phyloP scores from a whole-genome alignment of 2,329 filamentous ascomycete species.

The Westerdykella sp. region DNA sequence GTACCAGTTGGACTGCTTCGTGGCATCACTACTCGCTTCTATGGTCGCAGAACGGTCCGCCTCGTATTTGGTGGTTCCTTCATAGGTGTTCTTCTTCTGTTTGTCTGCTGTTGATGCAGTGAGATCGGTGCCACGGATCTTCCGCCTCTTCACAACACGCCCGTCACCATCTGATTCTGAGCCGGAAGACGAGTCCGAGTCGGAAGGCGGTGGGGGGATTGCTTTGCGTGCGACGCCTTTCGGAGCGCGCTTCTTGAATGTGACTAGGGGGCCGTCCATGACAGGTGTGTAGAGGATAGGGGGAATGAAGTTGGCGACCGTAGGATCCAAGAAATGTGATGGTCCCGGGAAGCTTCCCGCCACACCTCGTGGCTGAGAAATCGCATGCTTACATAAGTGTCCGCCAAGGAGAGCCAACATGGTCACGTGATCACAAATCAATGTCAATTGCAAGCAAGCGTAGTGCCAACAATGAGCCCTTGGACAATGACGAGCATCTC shows the following conservation, averaged over 20 bases:
- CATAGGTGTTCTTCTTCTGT: slow-evolving; percentile 39
- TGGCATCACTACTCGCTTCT: slow-evolving; percentile 73
- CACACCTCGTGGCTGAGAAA: too few relatives aligned
- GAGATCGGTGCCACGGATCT: slow-evolving; percentile 60
- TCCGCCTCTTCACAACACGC: slow-evolving; percentile 71
- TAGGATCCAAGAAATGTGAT: too few relatives aligned
- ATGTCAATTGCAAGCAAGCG: too few relatives aligned
- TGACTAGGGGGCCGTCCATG: slow-evolving; percentile 49
- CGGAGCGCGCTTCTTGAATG: slow-evolving; percentile 80
- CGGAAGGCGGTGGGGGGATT: slow-evolving; percentile 59
- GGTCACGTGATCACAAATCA: too few relatives aligned
- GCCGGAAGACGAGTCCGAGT: slow-evolving; percentile 58
- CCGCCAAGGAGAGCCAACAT: too few relatives aligned
- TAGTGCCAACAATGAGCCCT: too few relatives aligned
- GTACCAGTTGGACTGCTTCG: slow-evolving; percentile 83
- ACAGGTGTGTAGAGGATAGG: slow-evolving; percentile 14
- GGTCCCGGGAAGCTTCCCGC: too few relatives aligned
- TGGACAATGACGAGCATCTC: too few relatives aligned
- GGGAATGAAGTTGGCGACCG: too few relatives aligned
- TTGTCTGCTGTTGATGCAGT: slow-evolving; percentile 55
- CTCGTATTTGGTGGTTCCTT: slow-evolving; percentile 49
- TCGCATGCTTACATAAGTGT: too few relatives aligned
- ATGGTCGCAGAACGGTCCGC: slow-evolving; percentile 59
- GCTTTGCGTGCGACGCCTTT: slow-evolving; percentile 79
- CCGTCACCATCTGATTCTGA: slow-evolving; percentile 67